Evolutionary conservation across 179 eudicot species (phyloP).

Genomic region (Nepenthes alata): DNA sequence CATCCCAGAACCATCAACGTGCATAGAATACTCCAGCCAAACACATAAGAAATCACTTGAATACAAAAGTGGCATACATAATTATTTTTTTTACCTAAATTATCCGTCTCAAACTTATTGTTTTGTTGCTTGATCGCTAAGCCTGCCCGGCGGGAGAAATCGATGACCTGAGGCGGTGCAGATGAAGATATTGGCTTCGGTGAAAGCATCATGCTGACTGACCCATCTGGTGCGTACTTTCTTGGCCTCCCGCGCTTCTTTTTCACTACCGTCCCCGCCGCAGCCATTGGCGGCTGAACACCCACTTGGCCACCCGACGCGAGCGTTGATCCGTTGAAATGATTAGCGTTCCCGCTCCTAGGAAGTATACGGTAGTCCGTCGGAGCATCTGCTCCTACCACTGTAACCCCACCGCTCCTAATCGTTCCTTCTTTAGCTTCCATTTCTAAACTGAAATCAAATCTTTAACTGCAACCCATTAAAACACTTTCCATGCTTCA

Average conservation of each 20-base stretch:
- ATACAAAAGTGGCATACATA: background rate
- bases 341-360: constrained; percentile 34
- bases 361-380: constrained; percentile 67
- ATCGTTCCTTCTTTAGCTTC: constrained; percentile 39
- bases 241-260: constrained; percentile 94
- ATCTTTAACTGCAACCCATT: constrained; percentile 12
- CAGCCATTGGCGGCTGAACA: constrained; percentile 8
- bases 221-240: constrained; percentile 76
- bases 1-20: constrained; percentile 12
- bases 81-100: constrained; percentile 26
- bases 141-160: constrained; percentile 56
- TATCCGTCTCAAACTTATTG: constrained; percentile 35
- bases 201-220: constrained; percentile 39
- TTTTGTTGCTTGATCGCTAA: constrained; percentile 33
- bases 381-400: constrained; percentile 86
- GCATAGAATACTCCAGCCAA: constrained; percentile 6
- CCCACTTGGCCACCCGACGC: constrained; percentile 18
- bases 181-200: constrained; percentile 63
- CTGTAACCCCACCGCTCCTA: constrained; percentile 54
- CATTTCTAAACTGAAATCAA: constrained; percentile 16
- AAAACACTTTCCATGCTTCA: background rate
- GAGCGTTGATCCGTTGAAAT: constrained; percentile 26
- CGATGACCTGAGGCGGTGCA: constrained; percentile 62
- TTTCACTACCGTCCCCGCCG: constrained; percentile 21
- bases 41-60: background rate